Evolutionary conservation across 371 early-diverging fungal species (phyloP), one percentile per base, ranked within the genome.

Genomic region (Chytridium lagenaria): DNA sequence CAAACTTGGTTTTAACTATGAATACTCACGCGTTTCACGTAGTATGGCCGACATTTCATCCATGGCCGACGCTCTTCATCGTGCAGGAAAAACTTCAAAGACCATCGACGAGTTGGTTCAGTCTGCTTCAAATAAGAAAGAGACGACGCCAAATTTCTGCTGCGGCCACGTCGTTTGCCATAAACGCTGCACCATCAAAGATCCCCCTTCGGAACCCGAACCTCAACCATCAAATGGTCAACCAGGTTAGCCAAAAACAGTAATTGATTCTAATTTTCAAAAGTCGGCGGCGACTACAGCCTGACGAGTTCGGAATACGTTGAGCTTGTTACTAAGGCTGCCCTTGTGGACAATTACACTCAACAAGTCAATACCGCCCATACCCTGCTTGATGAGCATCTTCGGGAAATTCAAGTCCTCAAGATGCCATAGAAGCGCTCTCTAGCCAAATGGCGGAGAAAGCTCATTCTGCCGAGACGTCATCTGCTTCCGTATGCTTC

Each of bases 331-430:
- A 76, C 81, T 2, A 69, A 71, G 37, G 79, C 81, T 2, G 57
- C 68, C 10, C 69, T 70, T 26, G 79, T 68, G 2, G 78, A 79
- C 22, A 49, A 72, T 12, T 79, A 68, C 68, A 34, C 44, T 28
- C 71, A 50, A 15, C 83, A 81, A 69, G 67, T 79, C 7, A 80
- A 83, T 31, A 81, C 72, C 59, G 34, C 70, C 1, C 76, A 77
- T 10, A 73, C 77, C 7, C 67, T 83, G n/a, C 70, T 79, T 16
- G 70, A 72, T 1, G 83, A 83, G 57, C 80, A 81, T 38, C 73
- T 51, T 2, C 44, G 68, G 5, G 81, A 83, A 69, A 77, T 81
- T 26, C 67, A 77, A 30, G 70, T 77, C 28, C 61, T 81, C 22
- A 77, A n/a, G 73, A 73, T 30, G 77, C 81, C 5, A 64, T 83